These are phyloP conservation scores for Rhizopogon rudus DNA, from an alignment of 768 basidiomycete genomes.

Conservation along the genomic window DNA sequence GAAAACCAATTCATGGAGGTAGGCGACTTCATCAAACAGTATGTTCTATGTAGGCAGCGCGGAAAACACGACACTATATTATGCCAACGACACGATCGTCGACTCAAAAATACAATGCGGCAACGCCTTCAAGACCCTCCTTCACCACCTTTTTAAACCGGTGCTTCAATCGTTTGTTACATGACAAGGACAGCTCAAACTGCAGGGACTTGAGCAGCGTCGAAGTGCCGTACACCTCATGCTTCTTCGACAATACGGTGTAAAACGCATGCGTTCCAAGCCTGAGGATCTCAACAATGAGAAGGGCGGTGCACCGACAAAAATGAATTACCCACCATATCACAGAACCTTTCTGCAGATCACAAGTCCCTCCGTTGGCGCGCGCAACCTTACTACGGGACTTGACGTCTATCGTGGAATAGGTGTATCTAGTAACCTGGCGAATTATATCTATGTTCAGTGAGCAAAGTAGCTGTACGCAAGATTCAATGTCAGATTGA, in stretches of 20 bases:
- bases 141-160: constrained; percentile 44
- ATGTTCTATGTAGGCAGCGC: background rate
- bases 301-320: background rate
- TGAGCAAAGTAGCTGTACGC: background rate
- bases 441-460: constrained; percentile 49
- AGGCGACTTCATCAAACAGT: too few relatives aligned
- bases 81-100: background rate
- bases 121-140: constrained; percentile 35
- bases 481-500: background rate
- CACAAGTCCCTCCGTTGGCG: constrained; percentile 32
- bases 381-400: constrained; percentile 35
- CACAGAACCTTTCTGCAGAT: constrained; percentile 45
- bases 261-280: constrained; percentile 79
- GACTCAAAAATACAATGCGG: constrained; percentile 13
- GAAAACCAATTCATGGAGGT: too few relatives aligned
- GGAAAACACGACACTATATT: background rate
- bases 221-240: constrained; percentile 38
- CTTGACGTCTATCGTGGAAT: constrained; percentile 46
- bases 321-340: constrained; percentile 47
- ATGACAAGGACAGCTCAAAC: constrained; percentile 45
- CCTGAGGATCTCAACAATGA: constrained; percentile 38
- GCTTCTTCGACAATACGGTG: constrained; percentile 51
- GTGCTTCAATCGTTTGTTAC: constrained; percentile 35
- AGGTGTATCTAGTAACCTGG: constrained; percentile 55
- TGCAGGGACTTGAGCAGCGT: constrained; percentile 42